Base-by-base conservation (phyloP, 202 grass and related monocot species). In the Saccharum hybrid region DNA sequence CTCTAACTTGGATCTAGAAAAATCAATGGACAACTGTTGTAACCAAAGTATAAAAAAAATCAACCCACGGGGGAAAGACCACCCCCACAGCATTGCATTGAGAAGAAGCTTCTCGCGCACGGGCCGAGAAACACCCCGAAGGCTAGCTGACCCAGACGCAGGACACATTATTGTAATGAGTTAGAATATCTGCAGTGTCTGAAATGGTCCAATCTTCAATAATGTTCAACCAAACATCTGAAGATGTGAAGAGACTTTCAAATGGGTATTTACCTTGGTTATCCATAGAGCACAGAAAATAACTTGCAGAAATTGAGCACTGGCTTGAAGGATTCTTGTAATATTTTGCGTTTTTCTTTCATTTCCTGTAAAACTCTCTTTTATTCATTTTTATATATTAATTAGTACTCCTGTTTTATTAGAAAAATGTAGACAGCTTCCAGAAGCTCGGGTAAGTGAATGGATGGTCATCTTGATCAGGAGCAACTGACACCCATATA, bases 1-100 rank as follows among this genome's bases (percentile, higher is more conserved):
- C 30, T 37, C 56, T 68, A 64, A 33, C 40, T 62, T 67, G 62
- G 21, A 77, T 21, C 2, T 26, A 31, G 16, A 72, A 66, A 84
- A 51, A 42, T 4, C 60, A 85, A 60, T 34, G 15, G 85, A 52
- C 15, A 49, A 28, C 3, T 82, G 41, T 41, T 66, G 49, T 26
- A 72, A 81, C 48, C 26, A 31, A 88, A 67, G 11, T 33, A 56
- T 9, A 9, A 9, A 57, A 56, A 57, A 57, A 57, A 21, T 57
- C 4, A 0, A 21, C 52, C 19, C 0, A 57, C 0, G 0, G 52
- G 52, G 52, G 19, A 56, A 57, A 57, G 52, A 21, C 52, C 0
- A 0, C 19, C 6, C 15, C 18, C 19, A 21, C 52, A 0, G 19
- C 18, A 57, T 57, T 57, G 19, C 52, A 57, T 57, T 57, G 52